Evolutionary conservation across 768 basidiomycete genomes (phyloP).

Genomic region (Pisolithus microcarpus): DNA sequence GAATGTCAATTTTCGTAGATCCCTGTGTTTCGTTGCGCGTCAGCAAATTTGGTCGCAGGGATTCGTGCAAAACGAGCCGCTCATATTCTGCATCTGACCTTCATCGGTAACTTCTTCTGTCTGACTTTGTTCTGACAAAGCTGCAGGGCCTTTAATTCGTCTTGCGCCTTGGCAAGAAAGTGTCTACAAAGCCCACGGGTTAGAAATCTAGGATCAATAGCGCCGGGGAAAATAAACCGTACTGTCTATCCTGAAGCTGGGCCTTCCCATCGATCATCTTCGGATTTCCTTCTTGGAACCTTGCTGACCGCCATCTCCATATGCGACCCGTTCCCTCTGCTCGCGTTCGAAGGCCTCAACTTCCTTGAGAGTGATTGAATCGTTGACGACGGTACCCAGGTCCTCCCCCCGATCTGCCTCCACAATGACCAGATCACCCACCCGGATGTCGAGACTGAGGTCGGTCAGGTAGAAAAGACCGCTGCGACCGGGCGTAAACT

Average conservation of each 20-base stretch:
- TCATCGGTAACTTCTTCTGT: constrained; percentile 95
- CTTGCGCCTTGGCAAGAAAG: constrained; percentile 75
- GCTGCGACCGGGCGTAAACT: too few relatives aligned
- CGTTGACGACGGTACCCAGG: constrained; percentile 86
- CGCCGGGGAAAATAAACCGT: constrained; percentile 16
- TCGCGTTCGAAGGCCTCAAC: constrained; percentile 68
- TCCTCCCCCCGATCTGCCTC: constrained; percentile 95
- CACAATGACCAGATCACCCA: constrained; percentile 91
- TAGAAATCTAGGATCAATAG: constrained; percentile 1
- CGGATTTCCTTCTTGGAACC: too few relatives aligned
- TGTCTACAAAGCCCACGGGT: constrained; percentile 37
- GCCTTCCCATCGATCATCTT: too few relatives aligned
- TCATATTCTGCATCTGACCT: constrained; percentile 54
- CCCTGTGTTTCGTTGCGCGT: constrained; percentile 43
- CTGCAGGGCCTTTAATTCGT: constrained; percentile 88
- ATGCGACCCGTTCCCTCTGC: too few relatives aligned
- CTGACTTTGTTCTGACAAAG: constrained; percentile 88
- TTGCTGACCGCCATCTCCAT: too few relatives aligned
- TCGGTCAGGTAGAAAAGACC: too few relatives aligned
- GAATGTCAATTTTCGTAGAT: constrained; percentile 97
- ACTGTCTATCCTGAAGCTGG: too few relatives aligned
- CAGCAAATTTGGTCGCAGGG: neutral
- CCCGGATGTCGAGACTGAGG: constrained; percentile 17
- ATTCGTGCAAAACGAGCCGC: constrained; percentile 48
- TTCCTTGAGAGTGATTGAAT: constrained; percentile 82